Conservation (phyloP, 306 rosid species). For the Senna siamea region DNA sequence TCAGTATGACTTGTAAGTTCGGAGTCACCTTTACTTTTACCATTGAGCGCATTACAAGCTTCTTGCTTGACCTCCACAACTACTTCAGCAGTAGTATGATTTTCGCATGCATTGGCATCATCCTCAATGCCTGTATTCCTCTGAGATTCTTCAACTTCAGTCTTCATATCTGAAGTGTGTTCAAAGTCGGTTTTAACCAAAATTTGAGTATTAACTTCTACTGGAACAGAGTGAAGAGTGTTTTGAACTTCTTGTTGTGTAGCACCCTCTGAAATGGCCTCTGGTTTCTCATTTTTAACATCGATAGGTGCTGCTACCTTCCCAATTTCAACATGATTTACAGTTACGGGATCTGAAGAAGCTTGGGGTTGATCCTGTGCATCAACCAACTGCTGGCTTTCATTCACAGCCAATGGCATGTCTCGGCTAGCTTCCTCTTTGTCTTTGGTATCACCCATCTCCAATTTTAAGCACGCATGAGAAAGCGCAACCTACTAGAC, state of each 20-base stretch:
- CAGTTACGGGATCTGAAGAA: conserved; percentile 35
- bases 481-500: conserved; percentile 40
- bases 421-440: conserved; percentile 45
- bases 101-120: conserved; percentile 19
- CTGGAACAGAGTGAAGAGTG: conserved; percentile 40
- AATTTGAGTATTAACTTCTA: conserved; percentile 38
- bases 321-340: conserved; percentile 39
- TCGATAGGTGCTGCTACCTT: conserved; percentile 25
- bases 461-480: conserved; percentile 40
- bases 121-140: conserved; percentile 31
- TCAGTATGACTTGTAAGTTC: conserved; percentile 40
- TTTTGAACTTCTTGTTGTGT: conserved; percentile 36
- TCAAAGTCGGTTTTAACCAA: conserved; percentile 40
- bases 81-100: conserved; percentile 37
- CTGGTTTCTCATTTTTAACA: conserved; percentile 34
- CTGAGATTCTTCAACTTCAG: conserved; percentile 42
- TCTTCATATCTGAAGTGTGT: conserved; percentile 41
- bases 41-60: conserved; percentile 46
- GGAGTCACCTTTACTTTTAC: conserved; percentile 43
- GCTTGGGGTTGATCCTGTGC: conserved; percentile 35
- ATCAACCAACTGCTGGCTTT: conserved; percentile 40
- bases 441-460: conserved; percentile 69
- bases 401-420: conserved; percentile 32
- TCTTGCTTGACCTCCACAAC: conserved; percentile 53
- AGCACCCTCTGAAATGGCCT: conserved; percentile 30